Conservation (phyloP, 129 eudicot genomes). For the Silybum marianum region DNA sequence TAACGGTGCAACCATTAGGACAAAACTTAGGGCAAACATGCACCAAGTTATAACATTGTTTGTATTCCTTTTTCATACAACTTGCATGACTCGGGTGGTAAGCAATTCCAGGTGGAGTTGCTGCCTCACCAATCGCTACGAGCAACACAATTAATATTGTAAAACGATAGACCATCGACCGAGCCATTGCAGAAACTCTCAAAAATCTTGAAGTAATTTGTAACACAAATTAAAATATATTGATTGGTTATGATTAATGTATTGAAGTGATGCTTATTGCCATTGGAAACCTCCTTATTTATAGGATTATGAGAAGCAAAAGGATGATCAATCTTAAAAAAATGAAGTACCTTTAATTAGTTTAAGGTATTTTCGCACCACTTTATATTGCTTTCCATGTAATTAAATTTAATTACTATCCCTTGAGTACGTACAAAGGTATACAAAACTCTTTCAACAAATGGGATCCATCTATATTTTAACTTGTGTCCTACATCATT, state of each 20-base stretch:
- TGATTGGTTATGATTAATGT: neutral
- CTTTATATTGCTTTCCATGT: neutral
- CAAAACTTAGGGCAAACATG: constrained; percentile 84
- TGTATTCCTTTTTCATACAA: constrained; percentile 41
- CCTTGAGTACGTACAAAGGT: neutral
- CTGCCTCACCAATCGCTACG: neutral
- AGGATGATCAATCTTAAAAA: neutral
- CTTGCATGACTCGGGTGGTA: constrained; percentile 55
- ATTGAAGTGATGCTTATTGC: neutral
- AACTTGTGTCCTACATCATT: too few species aligned
- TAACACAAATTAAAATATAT: too few species aligned
- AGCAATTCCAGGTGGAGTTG: constrained; percentile 73
- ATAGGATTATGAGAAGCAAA: neutral
- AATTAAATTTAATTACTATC: neutral
- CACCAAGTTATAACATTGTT: constrained; percentile 55
- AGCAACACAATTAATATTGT: neutral
- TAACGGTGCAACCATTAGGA: constrained; percentile 53
- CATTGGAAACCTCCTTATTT: neutral
- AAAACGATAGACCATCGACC: neutral
- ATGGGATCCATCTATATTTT: too few species aligned
- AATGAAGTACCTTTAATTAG: neutral
- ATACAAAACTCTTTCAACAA: neutral
- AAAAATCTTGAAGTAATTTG: neutral
- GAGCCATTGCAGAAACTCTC: neutral
- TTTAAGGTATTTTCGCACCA: neutral